Conservation (phyloP, 2,329 filamentous ascomycete genomes). For the Apiospora arundinis region DNA sequence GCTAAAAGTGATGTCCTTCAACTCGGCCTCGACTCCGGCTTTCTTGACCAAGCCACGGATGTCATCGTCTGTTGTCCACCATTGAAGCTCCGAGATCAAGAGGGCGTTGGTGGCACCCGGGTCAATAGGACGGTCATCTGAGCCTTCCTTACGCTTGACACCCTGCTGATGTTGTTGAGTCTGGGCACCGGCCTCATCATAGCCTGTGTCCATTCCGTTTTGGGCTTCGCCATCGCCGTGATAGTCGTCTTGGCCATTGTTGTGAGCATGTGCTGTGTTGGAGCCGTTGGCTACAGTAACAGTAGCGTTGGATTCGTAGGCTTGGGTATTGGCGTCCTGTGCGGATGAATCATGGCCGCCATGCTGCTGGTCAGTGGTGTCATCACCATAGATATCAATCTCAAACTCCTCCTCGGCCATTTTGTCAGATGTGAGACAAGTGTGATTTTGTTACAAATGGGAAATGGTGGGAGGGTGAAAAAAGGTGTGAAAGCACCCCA, state of each 20-base stretch:
- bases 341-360: constrained; percentile 29
- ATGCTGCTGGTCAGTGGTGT: constrained; percentile 51
- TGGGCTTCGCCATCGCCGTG: constrained; percentile 44
- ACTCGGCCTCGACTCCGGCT: constrained; percentile 80
- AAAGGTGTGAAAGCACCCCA: not conserved
- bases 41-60: constrained; percentile 85
- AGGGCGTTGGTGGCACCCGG: constrained; percentile 71
- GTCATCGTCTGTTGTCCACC: constrained; percentile 98
- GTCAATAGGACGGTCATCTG: constrained; percentile 65
- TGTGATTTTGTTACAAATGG: not conserved
- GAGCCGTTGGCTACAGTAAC: constrained; percentile 49
- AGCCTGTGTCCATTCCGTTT: constrained; percentile 38
- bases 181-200: constrained; percentile 40
- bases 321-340: constrained; percentile 47
- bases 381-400: constrained; percentile 75
- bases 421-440: constrained; percentile 29
- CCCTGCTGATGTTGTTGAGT: constrained; percentile 55
- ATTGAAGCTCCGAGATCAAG: constrained; percentile 87
- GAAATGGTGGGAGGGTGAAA: not conserved
- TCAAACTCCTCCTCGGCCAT: constrained; percentile 78
- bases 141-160: constrained; percentile 65
- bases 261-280: constrained; percentile 35
- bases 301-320: constrained; percentile 45
- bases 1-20: constrained; percentile 94
- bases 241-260: constrained; percentile 49